phyloP scores from a whole-genome alignment of 1,139 yeast species.

The Kurtzmaniella quercitrusa region DNA sequence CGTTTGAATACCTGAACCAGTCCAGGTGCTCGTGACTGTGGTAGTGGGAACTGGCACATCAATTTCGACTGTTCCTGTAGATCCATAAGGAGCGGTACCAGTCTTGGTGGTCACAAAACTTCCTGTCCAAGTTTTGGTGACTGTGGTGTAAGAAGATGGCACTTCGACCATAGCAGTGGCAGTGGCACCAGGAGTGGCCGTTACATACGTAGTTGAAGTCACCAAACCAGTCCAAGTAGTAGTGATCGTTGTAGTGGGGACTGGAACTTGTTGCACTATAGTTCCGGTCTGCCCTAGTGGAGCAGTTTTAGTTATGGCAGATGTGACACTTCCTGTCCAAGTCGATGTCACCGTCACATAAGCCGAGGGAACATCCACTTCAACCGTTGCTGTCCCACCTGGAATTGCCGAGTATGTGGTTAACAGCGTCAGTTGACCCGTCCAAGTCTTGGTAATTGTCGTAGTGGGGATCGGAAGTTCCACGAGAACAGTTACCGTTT shows the following conservation, averaged over 20 bases:
- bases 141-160: constrained; percentile 9
- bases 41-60: constrained; percentile 11
- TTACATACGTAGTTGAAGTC: constrained; percentile 6
- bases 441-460: constrained; percentile 10
- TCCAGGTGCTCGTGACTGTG: constrained; percentile 4
- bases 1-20: neutral
- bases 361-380: constrained; percentile 13
- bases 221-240: constrained; percentile 8
- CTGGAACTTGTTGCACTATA: constrained; percentile 12
- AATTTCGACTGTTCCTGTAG: constrained; percentile 8
- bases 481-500: constrained; percentile 8
- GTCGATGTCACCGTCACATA: constrained; percentile 9
- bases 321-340: constrained; percentile 4
- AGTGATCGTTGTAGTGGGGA: constrained; percentile 11
- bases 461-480: constrained; percentile 14
- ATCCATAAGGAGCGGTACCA: constrained; percentile 11
- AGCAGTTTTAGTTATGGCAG: constrained; percentile 13
- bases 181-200: constrained; percentile 8
- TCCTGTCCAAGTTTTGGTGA: constrained; percentile 8
- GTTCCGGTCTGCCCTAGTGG: constrained; percentile 13
- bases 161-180: constrained; percentile 9
- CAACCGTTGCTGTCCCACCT: constrained; percentile 9
- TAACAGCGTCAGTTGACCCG: constrained; percentile 5
- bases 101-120: constrained; percentile 10
- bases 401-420: constrained; percentile 3